Evolutionary conservation across 2,329 filamentous ascomycete genomes (phyloP).

Genomic region (Cadophora gregata): DNA sequence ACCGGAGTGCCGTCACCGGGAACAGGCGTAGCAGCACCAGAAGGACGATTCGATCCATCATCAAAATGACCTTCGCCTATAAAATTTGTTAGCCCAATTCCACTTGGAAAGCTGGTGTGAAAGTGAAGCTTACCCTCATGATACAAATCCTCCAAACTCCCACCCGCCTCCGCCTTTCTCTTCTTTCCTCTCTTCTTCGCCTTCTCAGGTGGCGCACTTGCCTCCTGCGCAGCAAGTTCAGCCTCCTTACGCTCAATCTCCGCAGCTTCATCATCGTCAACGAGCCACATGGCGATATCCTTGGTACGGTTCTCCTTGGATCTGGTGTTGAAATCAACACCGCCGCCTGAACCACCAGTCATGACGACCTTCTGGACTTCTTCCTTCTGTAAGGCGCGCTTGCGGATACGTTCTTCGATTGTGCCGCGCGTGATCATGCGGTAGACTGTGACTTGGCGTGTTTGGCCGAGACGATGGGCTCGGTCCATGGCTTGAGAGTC

Average conservation of each 20-base stretch:
- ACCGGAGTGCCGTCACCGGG: conserved; percentile 55
- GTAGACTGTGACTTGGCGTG: conserved; percentile 94
- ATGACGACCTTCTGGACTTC: conserved; percentile 98
- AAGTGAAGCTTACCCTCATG: conserved; percentile 81
- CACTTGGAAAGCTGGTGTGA: no score
- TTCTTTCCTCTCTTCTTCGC: conserved; percentile 67
- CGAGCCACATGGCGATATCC: conserved; percentile 98
- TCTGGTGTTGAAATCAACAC: conserved; percentile 96
- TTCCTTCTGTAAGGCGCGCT: conserved; percentile 96
- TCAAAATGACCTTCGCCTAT: conserved; percentile 96
- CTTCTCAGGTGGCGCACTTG: conserved; percentile 69
- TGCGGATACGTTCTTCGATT: conserved; percentile 97
- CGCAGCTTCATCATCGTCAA: conserved; percentile 94
- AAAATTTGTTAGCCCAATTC: conserved; percentile 43
- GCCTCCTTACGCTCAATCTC: conserved; percentile 92
- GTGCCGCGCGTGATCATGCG: conserved; percentile 95
- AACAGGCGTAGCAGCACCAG: conserved; percentile 83
- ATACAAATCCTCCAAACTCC: conserved; percentile 95
- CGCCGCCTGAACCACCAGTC: conserved; percentile 79
- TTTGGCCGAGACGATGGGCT: conserved; percentile 96
- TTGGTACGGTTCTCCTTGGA: conserved; percentile 91
- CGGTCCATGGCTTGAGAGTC: conserved; percentile 99
- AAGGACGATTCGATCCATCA: conserved; percentile 79
- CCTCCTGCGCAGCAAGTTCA: conserved; percentile 67
- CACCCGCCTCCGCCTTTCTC: conserved; percentile 59